A percentile compares a stretch with the other conserved stretches of the same genome.
Evolutionary conservation across 2,329 filamentous ascomycete species (phyloP).

Genomic region (Knufia petricola): DNA sequence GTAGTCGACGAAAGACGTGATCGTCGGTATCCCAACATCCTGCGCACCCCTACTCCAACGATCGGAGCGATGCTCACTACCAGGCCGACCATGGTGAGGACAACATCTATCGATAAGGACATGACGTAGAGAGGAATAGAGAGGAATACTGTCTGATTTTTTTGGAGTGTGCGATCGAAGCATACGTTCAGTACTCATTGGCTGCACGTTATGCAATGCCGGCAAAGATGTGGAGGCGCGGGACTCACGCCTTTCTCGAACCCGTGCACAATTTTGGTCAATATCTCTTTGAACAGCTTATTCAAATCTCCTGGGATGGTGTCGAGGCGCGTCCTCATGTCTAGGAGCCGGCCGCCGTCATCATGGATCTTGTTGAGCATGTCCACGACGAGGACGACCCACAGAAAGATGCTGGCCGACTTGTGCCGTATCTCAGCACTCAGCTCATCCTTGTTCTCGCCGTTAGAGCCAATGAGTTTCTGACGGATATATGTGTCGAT

Average conservation of each 20-base stretch:
- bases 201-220: too few species aligned
- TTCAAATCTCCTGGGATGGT: constrained; percentile 35
- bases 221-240: too few species aligned
- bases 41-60: neutral
- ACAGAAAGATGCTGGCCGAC: constrained; percentile 37
- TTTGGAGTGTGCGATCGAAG: neutral
- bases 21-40: neutral
- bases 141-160: neutral
- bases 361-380: constrained; percentile 37
- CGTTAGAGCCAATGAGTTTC: neutral
- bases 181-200: too few species aligned
- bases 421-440: constrained; percentile 26
- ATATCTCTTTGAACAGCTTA: constrained; percentile 43
- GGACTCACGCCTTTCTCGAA: too few species aligned
- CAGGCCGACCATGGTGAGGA: constrained; percentile 1
- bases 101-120: neutral
- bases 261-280: too few species aligned
- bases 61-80: neutral
- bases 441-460: neutral
- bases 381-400: constrained; percentile 36
- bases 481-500: constrained; percentile 30
- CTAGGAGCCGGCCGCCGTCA: constrained; percentile 22
- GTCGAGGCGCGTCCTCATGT: constrained; percentile 26
- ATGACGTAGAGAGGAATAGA: neutral
- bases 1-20: neutral